A percentile compares a stretch with the other conserved stretches of the same genome.
phyloP scores from a whole-genome alignment of 345 rosid species.

The Moricandia arvensis region DNA sequence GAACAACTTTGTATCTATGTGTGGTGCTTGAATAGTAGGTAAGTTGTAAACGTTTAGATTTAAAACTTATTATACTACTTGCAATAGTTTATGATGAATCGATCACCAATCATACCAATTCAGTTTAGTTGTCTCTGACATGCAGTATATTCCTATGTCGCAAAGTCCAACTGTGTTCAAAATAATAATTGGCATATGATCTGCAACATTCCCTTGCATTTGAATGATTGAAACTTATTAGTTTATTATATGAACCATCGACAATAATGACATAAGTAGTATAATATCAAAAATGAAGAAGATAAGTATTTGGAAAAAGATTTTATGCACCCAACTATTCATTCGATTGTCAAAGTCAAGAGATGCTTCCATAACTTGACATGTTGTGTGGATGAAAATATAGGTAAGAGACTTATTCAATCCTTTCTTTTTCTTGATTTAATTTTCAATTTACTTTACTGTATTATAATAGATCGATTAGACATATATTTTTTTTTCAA shows the following conservation, averaged over 20 bases:
- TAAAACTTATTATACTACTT: neutral
- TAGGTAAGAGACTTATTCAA: neutral
- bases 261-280: conserved; percentile 10
- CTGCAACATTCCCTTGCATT: neutral
- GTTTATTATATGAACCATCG: neutral
- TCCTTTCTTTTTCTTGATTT: conserved; percentile 1
- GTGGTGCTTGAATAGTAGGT: neutral
- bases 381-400: conserved; percentile 8
- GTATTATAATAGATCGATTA: neutral
- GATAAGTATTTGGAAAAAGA: neutral
- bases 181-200: neutral
- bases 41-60: neutral
- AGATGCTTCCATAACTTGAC: conserved; percentile 20
- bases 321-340: conserved; percentile 11
- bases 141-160: neutral
- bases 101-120: neutral
- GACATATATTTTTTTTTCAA: neutral
- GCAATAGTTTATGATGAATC: neutral
- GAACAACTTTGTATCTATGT: neutral
- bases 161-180: neutral
- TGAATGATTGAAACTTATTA: conserved; percentile 14
- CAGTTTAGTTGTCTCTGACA: neutral
- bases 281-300: neutral
- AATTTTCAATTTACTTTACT: conserved; percentile 1
- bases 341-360: conserved; percentile 15